phyloP scores from a whole-genome alignment of 768 basidiomycete genomes.

The Leucosporidium yakuticum region DNA sequence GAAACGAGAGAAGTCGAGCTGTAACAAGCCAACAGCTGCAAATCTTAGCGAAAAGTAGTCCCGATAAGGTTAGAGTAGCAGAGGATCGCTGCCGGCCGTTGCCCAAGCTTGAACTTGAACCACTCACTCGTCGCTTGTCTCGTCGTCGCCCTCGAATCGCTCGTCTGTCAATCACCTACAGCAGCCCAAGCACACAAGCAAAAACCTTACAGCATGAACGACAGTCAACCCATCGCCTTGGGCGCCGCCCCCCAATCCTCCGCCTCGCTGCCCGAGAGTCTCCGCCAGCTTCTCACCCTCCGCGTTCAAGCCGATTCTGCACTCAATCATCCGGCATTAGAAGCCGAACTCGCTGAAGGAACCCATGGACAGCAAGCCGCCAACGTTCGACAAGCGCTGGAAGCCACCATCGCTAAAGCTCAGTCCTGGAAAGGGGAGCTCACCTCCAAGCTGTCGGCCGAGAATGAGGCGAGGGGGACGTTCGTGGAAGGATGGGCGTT shows the following conservation, averaged over 20 bases:
- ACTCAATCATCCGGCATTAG: constrained; percentile 15
- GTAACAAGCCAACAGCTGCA: too few relatives aligned
- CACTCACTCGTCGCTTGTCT: too few relatives aligned
- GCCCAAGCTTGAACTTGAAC: too few relatives aligned
- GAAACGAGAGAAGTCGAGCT: too few relatives aligned
- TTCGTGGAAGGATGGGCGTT: constrained; percentile 25
- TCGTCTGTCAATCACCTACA: too few relatives aligned
- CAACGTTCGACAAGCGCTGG: background rate
- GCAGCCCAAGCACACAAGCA: too few relatives aligned
- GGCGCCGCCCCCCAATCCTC: background rate
- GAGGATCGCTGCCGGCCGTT: too few relatives aligned
- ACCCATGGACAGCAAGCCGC: background rate
- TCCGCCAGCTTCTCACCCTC: constrained; percentile 6
- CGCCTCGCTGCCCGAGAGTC: constrained; percentile 4
- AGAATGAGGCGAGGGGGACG: constrained; percentile 16
- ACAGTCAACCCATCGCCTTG: constrained; percentile 16
- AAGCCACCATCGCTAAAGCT: constrained; percentile 2
- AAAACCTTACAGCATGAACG: too few relatives aligned
- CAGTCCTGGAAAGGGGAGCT: background rate
- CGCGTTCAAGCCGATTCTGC: constrained; percentile 6
- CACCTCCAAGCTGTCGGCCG: background rate
- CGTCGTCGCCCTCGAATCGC: too few relatives aligned
- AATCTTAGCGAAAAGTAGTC: too few relatives aligned
- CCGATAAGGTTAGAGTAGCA: too few relatives aligned
- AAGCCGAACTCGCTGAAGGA: constrained; percentile 3